Conservation (phyloP, 805 yeast species). For the Nematodospora valgi region DNA sequence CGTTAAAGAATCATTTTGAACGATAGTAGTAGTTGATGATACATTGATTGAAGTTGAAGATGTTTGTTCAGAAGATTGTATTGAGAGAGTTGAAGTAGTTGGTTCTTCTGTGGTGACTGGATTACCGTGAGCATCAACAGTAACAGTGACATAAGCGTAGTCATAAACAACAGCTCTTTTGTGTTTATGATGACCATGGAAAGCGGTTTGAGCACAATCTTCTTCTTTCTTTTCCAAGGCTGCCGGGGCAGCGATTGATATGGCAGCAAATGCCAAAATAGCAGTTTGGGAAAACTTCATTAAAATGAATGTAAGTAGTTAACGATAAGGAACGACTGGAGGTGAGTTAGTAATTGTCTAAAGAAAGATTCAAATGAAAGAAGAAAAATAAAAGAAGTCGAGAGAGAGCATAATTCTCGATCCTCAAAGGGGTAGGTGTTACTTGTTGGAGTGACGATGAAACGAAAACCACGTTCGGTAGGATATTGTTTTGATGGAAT, state of each 20-base stretch:
- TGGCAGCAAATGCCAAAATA: slow-evolving; percentile 11
- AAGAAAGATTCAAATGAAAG: slow-evolving; percentile 1
- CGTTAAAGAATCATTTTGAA: slow-evolving; percentile 19
- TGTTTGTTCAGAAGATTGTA: slow-evolving; percentile 18
- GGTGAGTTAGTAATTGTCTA: slow-evolving; percentile 9
- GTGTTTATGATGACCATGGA: slow-evolving; percentile 61
- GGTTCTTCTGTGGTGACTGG: slow-evolving; percentile 20
- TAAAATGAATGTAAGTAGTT: slow-evolving; percentile 1
- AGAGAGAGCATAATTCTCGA: no score
- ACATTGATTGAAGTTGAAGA: slow-evolving; percentile 23
- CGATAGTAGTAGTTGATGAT: slow-evolving; percentile 14
- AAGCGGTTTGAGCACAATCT: slow-evolving; percentile 40
- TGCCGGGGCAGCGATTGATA: slow-evolving; percentile 21
- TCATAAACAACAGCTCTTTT: slow-evolving; percentile 54
- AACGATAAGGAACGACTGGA: slow-evolving; percentile 11
- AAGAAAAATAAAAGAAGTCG: no score
- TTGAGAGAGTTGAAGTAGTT: slow-evolving; percentile 16
- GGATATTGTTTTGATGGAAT: no score
- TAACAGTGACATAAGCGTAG: slow-evolving; percentile 39
- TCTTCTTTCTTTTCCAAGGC: slow-evolving; percentile 21
- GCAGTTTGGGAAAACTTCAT: slow-evolving; percentile 11
- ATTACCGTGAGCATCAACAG: slow-evolving; percentile 42
- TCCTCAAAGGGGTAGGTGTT: no score
- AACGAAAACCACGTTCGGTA: no score
- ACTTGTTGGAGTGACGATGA: no score